A percentile compares a stretch with the other conserved stretches of the same genome.
Evolutionary conservation across 2,329 filamentous ascomycete species (phyloP).

Genomic region (Diaporthe eres): DNA sequence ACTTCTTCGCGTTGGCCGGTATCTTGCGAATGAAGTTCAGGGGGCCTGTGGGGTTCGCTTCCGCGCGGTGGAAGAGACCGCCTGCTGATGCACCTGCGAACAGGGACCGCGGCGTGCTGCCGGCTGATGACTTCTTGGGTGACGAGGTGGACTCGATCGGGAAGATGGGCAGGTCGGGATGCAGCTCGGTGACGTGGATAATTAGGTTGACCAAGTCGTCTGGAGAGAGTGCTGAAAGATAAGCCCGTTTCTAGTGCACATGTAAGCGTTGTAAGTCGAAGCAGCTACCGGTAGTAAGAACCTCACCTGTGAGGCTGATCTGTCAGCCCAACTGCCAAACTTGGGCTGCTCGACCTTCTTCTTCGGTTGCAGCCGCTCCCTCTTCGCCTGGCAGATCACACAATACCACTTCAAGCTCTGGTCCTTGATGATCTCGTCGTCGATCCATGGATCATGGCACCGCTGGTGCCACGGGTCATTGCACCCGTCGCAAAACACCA

Average conservation of each 20-base stretch:
- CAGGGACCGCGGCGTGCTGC: slow-evolving; percentile 48
- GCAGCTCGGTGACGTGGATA: slow-evolving; percentile 70
- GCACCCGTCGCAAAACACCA: slow-evolving; percentile 89
- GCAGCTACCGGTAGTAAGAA: not conserved
- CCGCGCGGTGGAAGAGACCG: slow-evolving; percentile 50
- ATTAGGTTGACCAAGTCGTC: slow-evolving; percentile 75
- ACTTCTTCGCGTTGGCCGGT: slow-evolving; percentile 43
- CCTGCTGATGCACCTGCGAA: slow-evolving; percentile 42
- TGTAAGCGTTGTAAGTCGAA: not conserved
- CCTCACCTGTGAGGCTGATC: slow-evolving; percentile 57
- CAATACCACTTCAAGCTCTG: slow-evolving; percentile 81
- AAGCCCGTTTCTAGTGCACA: slow-evolving; percentile 68
- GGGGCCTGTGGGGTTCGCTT: slow-evolving; percentile 53
- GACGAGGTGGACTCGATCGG: slow-evolving; percentile 47
- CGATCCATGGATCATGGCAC: slow-evolving; percentile 83
- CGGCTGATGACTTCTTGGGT: slow-evolving; percentile 31
- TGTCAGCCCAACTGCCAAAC: slow-evolving; percentile 52
- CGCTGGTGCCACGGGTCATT: slow-evolving; percentile 85
- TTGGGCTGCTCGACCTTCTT: slow-evolving; percentile 43
- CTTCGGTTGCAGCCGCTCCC: slow-evolving; percentile 46
- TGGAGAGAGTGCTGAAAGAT: slow-evolving; percentile 73
- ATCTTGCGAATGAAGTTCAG: slow-evolving; percentile 58
- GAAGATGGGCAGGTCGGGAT: slow-evolving; percentile 78
- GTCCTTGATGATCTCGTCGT: slow-evolving; percentile 76
- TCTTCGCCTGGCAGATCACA: slow-evolving; percentile 68